Percentiles rank a stretch among this genome's conserved stretches.
Conservation (phyloP, 108 stramenopile genomes). For the Skeletonema menzelii region DNA sequence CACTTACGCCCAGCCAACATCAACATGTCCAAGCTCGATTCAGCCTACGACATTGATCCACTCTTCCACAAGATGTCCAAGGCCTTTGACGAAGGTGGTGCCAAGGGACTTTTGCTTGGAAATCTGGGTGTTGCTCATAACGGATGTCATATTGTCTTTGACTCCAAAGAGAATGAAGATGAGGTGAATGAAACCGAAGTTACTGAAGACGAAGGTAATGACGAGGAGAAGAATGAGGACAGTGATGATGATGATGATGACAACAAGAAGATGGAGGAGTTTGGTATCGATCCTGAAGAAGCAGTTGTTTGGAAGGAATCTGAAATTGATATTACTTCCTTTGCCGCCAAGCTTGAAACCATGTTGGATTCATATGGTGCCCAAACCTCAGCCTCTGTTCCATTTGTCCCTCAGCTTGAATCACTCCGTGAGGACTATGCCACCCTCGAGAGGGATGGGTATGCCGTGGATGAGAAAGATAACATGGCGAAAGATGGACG, state of each 20-base stretch:
- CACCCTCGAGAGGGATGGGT: slow-evolving; percentile 65
- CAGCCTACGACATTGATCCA: slow-evolving; percentile 96
- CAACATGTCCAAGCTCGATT: slow-evolving; percentile 89
- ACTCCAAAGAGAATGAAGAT: slow-evolving; percentile 58
- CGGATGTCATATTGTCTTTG: slow-evolving; percentile 92
- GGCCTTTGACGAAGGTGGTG: slow-evolving; percentile 97
- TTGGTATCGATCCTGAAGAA: slow-evolving; percentile 6
- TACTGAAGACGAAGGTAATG: slow-evolving; percentile 19
- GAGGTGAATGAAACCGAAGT: background rate
- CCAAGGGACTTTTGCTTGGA: slow-evolving; percentile 93
- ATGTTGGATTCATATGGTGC: slow-evolving; percentile 38
- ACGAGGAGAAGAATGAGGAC: slow-evolving; percentile 14
- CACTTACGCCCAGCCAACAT: slow-evolving; percentile 62
- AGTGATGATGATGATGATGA: slow-evolving; percentile 10
- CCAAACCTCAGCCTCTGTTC: slow-evolving; percentile 43
- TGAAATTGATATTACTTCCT: slow-evolving; percentile 65
- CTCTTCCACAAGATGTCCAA: slow-evolving; percentile 98
- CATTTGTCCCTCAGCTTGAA: slow-evolving; percentile 82
- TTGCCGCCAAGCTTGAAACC: slow-evolving; percentile 52
- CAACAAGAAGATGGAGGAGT: slow-evolving; percentile 12
- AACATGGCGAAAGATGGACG: slow-evolving; percentile 21
- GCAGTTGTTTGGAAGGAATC: slow-evolving; percentile 23
- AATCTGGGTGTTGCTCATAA: slow-evolving; percentile 84
- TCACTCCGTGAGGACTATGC: slow-evolving; percentile 63
- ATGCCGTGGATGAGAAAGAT: slow-evolving; percentile 48